phyloP scores from a whole-genome alignment of 108 stramenopile species.

The Aureococcus anophagefferens region DNA sequence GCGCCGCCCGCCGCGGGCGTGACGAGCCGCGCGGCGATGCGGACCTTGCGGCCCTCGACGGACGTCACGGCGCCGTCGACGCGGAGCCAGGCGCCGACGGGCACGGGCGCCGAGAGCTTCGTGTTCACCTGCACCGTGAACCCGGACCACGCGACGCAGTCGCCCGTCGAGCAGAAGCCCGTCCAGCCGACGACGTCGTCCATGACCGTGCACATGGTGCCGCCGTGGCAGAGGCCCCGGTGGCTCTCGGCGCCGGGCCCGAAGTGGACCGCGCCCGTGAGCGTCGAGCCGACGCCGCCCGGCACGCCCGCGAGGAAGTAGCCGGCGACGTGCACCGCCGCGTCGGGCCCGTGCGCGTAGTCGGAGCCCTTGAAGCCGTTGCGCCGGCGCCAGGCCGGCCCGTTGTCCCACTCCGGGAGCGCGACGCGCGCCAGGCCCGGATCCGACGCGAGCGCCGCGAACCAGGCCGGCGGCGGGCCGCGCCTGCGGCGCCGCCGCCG shows the following conservation, averaged over 20 bases:
- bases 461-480: too few species aligned
- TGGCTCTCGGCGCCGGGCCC: constrained; percentile 62
- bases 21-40: constrained; percentile 38
- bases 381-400: too few species aligned
- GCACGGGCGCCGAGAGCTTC: constrained; percentile 43
- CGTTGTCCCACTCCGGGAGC: too few species aligned
- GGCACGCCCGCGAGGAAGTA: background rate
- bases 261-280: constrained; percentile 64
- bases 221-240: constrained; percentile 68
- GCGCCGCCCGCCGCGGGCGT: constrained; percentile 17
- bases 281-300: constrained; percentile 52
- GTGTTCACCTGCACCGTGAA: constrained; percentile 73
- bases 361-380: too few species aligned
- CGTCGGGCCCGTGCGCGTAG: too few species aligned
- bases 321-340: too few species aligned
- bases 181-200: constrained; percentile 74
- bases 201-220: constrained; percentile 60
- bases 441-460: too few species aligned
- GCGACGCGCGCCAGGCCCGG: too few species aligned
- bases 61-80: constrained; percentile 40
- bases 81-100: constrained; percentile 45
- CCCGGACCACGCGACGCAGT: constrained; percentile 63
- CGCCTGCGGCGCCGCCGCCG: too few species aligned
- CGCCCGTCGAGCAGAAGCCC: constrained; percentile 58
- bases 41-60: constrained; percentile 61